Base-by-base conservation (phyloP, 148 eudicot genomes). In the Nepenthes mirabilis region DNA sequence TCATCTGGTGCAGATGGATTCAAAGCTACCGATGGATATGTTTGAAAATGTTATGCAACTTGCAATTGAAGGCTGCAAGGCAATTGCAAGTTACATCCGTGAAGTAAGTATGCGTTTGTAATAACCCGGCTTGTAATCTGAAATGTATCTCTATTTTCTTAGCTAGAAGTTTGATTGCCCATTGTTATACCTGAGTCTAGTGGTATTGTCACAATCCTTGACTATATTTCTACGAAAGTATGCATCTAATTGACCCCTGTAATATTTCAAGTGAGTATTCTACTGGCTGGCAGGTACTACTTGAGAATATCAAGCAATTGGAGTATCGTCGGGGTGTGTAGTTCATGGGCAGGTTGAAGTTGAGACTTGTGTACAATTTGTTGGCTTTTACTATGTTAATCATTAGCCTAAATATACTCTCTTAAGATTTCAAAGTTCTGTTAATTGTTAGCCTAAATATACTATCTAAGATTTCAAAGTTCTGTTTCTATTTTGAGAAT, bases 61-160 rank as follows among this genome's bases (percentile, higher is more conserved):
- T 36, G 97, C 94, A 37, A 78, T 66, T 63, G 94, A 88, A 85
- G 97, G 97, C 49, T 91, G 97, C 88, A 91, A 88, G 69, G 97
- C 97, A 10, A 73, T 91, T 61, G 94, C 97, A 59, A 82, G 65
- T 73, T 85, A 88, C 69, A 75, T 91, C 52, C 82, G 87, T 57
- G 96, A 88, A 80, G 97, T 91, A 88, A 76, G 88, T 3, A 49
- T 11, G 11, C n/a, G 52, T 49, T 49, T 49, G 3, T 49, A 6
- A 10, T 36, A 11, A 10, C 52, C n/a, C 1, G 14, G 2, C 2
- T 49, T 40, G 45, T 62, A 45, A 5, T 5, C 48, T 5, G 48
- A 45, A 6, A 6, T 45, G 48, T 45, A 5, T 45, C 6, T 11
- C 11, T 45, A 11, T 45, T 45, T 11, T 45, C 48, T 45, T 45